phyloP scores from a whole-genome alignment of 345 rosid species.

The Ceriops decandra region DNA sequence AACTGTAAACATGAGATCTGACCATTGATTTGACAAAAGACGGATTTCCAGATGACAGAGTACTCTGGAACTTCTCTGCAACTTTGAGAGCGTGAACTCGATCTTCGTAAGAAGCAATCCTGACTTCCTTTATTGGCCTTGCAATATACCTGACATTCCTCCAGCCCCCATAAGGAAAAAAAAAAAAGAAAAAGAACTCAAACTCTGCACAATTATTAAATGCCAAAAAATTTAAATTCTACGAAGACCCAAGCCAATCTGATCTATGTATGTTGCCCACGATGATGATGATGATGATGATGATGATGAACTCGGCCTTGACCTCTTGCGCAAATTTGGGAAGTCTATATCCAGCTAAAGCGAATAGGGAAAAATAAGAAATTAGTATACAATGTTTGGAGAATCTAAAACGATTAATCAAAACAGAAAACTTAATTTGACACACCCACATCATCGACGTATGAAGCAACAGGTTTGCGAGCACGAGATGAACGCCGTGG shows the following conservation, averaged over 20 bases:
- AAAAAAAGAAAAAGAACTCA: background rate
- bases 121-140: conserved; percentile 49
- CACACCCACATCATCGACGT: conserved; percentile 39
- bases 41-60: conserved; percentile 39
- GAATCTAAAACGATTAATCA: background rate
- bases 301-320: conserved; percentile 30
- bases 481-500: conserved; percentile 56
- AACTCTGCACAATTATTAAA: background rate
- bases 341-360: conserved; percentile 28
- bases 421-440: background rate
- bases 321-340: conserved; percentile 21
- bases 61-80: conserved; percentile 43
- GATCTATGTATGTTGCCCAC: background rate
- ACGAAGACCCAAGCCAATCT: background rate
- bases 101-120: conserved; percentile 44
- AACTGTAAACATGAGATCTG: conserved; percentile 69
- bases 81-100: conserved; percentile 29
- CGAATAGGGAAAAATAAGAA: background rate
- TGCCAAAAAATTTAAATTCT: background rate
- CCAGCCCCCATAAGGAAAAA: background rate
- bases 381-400: background rate
- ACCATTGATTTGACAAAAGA: conserved; percentile 63
- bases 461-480: conserved; percentile 36
- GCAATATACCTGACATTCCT: conserved; percentile 36
- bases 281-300: conserved; percentile 26